Evolutionary conservation across 1,139 yeast genomes (phyloP).

Genomic region (Scheffersomyces insectosa): DNA sequence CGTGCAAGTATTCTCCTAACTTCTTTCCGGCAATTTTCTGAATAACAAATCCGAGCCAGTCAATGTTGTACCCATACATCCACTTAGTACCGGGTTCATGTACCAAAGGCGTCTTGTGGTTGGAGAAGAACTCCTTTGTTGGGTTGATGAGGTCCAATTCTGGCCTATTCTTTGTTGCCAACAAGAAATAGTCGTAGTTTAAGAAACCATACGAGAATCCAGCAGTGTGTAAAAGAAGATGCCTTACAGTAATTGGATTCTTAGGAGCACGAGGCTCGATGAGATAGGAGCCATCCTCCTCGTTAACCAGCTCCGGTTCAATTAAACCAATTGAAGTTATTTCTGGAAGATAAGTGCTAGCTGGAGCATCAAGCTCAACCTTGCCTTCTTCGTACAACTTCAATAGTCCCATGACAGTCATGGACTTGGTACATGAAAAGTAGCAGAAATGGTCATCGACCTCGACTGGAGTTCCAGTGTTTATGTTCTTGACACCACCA

Average conservation of each 20-base stretch:
- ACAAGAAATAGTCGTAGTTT: conserved; percentile 26
- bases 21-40: conserved; percentile 42
- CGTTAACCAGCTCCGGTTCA: conserved; percentile 33
- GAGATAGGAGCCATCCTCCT: conserved; percentile 35
- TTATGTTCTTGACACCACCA: conserved; percentile 23
- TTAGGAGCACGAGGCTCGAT: conserved; percentile 32
- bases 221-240: conserved; percentile 52
- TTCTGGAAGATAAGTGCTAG: conserved; percentile 40
- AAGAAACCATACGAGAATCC: conserved; percentile 53
- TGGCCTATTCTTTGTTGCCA: conserved; percentile 20
- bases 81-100: conserved; percentile 56
- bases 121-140: conserved; percentile 25
- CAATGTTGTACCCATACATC: conserved; percentile 52
- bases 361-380: conserved; percentile 43
- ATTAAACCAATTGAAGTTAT: conserved; percentile 42
- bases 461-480: conserved; percentile 8
- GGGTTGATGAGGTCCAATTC: conserved; percentile 25
- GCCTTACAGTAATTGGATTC: conserved; percentile 44
- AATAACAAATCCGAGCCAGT: conserved; percentile 54
- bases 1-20: conserved; percentile 42
- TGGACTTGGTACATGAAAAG: conserved; percentile 51
- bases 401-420: conserved; percentile 48
- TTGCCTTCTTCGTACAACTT: conserved; percentile 47
- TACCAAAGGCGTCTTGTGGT: conserved; percentile 40
- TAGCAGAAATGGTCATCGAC: conserved; percentile 33